Base-by-base conservation (phyloP, 305 asterid species). In the Caryopteris hybrid region DNA sequence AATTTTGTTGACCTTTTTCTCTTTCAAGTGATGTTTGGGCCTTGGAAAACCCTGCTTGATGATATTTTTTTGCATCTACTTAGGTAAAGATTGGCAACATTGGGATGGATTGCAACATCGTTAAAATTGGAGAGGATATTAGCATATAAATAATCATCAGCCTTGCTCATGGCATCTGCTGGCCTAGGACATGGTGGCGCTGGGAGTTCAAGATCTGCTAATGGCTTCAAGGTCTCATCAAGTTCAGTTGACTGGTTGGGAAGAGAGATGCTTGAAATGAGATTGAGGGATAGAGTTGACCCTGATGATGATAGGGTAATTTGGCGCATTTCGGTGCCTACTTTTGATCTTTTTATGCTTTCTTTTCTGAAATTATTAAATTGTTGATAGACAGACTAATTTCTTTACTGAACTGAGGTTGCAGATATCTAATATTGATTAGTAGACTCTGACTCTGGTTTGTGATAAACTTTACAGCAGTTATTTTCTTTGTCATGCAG, bases 181-280 rank as follows among this genome's bases (percentile, higher is more conserved):
- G 95, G 97, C 68, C 81, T 84, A 62, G 97, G 97, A 74, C 86
- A 84, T 70, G 96, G 94, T 46, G 99, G 96, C 53, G 97, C 95
- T 72, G 91, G 99, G 75, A 93, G 99, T 80, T 90, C 99, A 76
- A 88, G 96, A 82, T 84, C 91, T 61, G 76, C 81, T 66, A 88
- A 88, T 80, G 99, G 96, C 74, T 90, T 82, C 83, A 87, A 87
- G 71, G 95, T 89, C 71, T 88, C 97, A 61, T 93, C 99, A 57
- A 87, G 89, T 87, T 93, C 99, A 61, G 90, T 90, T 75, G 99
- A 93, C 68, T 90, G 97, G 97, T 86, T 93, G 72, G 99, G 97
- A 67, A 86, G 86, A 79, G 97, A 93, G 84, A 90, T 93, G 94
- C 89, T 79, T 73, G 97, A 92, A 58, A 86, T 93, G 99, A 87